A percentile compares a stretch with the other conserved stretches of the same genome.
phyloP scores from a whole-genome alignment of 306 rosid genomes.

The Vigna radiata region DNA sequence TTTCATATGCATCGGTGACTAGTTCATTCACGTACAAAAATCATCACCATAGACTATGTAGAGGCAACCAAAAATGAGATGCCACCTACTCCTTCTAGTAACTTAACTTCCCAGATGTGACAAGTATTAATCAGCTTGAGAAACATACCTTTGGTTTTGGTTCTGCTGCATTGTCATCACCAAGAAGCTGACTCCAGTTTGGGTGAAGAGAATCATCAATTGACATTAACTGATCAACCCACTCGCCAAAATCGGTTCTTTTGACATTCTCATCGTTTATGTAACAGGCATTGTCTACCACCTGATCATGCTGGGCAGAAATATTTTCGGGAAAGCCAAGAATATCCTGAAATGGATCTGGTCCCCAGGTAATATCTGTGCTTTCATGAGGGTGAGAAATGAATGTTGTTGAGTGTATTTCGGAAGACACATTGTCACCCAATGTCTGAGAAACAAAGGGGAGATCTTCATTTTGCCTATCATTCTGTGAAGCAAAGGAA shows the following conservation, averaged over 20 bases:
- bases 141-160: constrained; percentile 67
- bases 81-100: constrained; percentile 36
- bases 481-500: constrained; percentile 52
- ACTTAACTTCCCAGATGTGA: constrained; percentile 7
- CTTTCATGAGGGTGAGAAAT: constrained; percentile 53
- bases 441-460: constrained; percentile 55
- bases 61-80: constrained; percentile 24
- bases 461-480: constrained; percentile 55
- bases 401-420: constrained; percentile 52
- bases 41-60: constrained; percentile 36
- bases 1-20: constrained; percentile 28
- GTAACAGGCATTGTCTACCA: constrained; percentile 55
- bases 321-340: constrained; percentile 60
- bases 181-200: constrained; percentile 75
- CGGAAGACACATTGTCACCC: constrained; percentile 51
- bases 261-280: constrained; percentile 58
- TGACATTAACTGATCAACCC: constrained; percentile 78
- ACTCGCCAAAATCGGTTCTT: constrained; percentile 67
- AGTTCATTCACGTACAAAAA: constrained; percentile 31
- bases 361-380: constrained; percentile 64
- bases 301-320: constrained; percentile 63
- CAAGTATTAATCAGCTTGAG: constrained; percentile 38
- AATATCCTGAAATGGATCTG: constrained; percentile 67
- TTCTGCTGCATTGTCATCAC: constrained; percentile 56
- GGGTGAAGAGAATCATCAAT: constrained; percentile 65